phyloP scores from a whole-genome alignment of 805 yeast genomes.

The Myxozyma vanderwaltii region DNA sequence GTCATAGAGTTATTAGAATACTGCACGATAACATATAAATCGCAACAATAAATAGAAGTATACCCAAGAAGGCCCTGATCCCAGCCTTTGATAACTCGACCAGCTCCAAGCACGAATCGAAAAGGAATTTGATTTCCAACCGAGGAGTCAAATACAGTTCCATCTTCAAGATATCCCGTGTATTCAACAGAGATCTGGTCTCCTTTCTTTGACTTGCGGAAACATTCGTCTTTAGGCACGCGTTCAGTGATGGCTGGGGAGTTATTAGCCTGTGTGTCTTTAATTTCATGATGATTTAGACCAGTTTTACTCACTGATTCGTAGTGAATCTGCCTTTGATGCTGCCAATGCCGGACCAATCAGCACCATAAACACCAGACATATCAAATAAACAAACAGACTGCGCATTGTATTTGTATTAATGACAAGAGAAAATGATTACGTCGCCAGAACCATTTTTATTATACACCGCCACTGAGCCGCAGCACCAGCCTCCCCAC shows the following conservation, averaged over 20 bases:
- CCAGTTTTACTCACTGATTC: conserved; percentile 19
- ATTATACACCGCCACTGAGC: background rate
- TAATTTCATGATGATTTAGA: background rate
- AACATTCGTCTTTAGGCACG: conserved; percentile 25
- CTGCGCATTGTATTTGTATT: no score
- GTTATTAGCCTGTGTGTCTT: background rate
- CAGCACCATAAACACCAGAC: background rate
- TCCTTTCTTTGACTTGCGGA: conserved; percentile 59
- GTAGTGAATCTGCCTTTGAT: conserved; percentile 6
- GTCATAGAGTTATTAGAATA: no score
- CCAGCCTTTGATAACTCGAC: conserved; percentile 88
- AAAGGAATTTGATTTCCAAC: conserved; percentile 65
- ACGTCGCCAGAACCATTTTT: no score
- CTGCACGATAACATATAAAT: background rate
- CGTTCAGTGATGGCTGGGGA: conserved; percentile 18
- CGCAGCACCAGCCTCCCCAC: background rate
- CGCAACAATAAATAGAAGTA: conserved; percentile 20
- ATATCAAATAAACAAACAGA: background rate
- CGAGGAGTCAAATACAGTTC: conserved; percentile 76
- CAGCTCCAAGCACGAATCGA: conserved; percentile 69
- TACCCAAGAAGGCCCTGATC: conserved; percentile 72
- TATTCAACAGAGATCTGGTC: conserved; percentile 78
- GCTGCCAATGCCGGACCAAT: background rate
- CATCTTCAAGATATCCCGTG: conserved; percentile 68
- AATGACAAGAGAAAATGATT: no score